phyloP scores from a whole-genome alignment of 208 protist species.

The Leishmania amazonensis region DNA sequence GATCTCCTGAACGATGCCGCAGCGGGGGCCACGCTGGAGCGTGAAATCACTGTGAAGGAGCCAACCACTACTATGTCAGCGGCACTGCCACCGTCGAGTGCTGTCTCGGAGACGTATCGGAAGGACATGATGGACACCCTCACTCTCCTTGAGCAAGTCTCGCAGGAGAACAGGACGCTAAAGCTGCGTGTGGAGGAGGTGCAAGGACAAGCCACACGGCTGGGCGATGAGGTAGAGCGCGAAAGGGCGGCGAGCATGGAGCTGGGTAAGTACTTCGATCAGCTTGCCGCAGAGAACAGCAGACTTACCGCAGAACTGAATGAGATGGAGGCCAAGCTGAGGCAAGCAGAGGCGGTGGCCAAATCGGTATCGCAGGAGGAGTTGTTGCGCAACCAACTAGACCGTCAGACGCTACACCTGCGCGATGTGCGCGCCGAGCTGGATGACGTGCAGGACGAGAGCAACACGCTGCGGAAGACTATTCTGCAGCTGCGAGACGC shows the following conservation, averaged over 20 bases:
- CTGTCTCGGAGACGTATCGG: constrained; percentile 15
- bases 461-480: constrained; percentile 32
- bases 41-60: not conserved
- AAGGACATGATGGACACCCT: constrained; percentile 32
- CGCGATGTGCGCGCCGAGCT: constrained; percentile 44
- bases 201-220: not conserved
- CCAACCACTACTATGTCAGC: not conserved
- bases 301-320: constrained; percentile 28
- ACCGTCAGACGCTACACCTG: constrained; percentile 38
- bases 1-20: constrained; percentile 31
- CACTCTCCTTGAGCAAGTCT: constrained; percentile 22
- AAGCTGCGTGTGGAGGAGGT: constrained; percentile 1
- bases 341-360: constrained; percentile 7
- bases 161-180: constrained; percentile 32
- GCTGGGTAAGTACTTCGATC: constrained; percentile 38
- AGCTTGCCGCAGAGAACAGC: constrained; percentile 39
- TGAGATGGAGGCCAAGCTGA: constrained; percentile 17
- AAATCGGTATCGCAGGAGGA: constrained; percentile 33
- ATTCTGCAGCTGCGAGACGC: constrained; percentile 45
- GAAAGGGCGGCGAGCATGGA: constrained; percentile 26
- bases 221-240: constrained; percentile 3
- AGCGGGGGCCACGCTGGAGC: constrained; percentile 28
- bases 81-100: not conserved
- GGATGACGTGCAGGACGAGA: constrained; percentile 33
- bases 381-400: constrained; percentile 36